A percentile compares a stretch with the other conserved stretches of the same genome.
Conservation (phyloP, 2,329 filamentous ascomycete genomes). For the Whalleya microplaca region DNA sequence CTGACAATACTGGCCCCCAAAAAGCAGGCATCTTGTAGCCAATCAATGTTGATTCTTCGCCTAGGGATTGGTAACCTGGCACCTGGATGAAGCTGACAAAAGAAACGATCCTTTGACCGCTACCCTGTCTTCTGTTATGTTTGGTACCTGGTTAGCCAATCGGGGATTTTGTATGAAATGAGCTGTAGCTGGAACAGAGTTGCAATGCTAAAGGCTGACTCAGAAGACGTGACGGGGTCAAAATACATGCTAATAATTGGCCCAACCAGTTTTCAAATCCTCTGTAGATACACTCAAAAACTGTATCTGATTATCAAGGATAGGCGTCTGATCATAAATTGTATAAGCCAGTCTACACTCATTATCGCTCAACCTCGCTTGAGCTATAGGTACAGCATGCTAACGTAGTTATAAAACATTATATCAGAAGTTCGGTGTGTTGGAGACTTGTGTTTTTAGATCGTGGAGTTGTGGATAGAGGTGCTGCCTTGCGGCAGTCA, state of each 20-base stretch:
- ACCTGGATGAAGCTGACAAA: neutral
- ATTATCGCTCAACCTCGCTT: too few relatives aligned
- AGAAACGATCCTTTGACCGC: neutral
- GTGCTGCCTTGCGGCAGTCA: too few relatives aligned
- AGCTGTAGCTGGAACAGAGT: neutral
- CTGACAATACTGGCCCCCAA: neutral
- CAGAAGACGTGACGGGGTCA: neutral
- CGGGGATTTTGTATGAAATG: neutral
- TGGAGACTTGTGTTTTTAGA: too few relatives aligned
- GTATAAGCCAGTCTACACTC: too few relatives aligned
- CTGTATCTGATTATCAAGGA: too few relatives aligned
- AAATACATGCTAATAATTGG: neutral
- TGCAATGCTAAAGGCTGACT: neutral
- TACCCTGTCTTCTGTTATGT: neutral
- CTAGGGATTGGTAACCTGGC: neutral
- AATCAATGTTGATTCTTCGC: neutral
- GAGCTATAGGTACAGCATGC: too few relatives aligned
- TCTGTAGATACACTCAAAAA: neutral
- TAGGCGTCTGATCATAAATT: too few relatives aligned
- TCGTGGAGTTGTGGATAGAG: too few relatives aligned
- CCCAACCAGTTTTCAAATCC: neutral
- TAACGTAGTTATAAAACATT: too few relatives aligned
- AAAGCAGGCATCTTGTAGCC: neutral
- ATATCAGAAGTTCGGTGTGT: too few relatives aligned
- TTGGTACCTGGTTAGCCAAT: neutral